Conservation (phyloP, 495 filamentous ascomycete species). For the Bryoglossum gracile region DNA sequence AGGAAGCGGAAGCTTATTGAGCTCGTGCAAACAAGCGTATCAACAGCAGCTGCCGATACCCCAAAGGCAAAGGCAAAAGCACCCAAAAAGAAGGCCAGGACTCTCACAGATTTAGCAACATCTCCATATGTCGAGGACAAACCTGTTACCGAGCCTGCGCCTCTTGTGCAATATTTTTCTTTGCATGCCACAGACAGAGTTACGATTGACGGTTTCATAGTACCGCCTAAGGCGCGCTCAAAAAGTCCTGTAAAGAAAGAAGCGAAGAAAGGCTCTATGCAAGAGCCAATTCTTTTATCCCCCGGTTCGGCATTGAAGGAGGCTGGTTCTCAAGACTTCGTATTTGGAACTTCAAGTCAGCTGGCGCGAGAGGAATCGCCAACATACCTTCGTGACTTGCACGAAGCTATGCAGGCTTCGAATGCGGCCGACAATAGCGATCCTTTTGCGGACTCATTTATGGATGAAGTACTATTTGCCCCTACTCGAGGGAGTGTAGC, state of each 20-base stretch:
- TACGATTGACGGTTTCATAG: conserved; percentile 12
- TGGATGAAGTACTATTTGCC: neutral
- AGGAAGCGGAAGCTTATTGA: conserved; percentile 47
- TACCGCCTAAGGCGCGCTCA: conserved; percentile 10
- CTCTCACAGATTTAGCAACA: conserved; percentile 79
- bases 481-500: neutral
- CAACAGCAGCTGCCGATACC: conserved; percentile 15
- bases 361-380: conserved; percentile 71
- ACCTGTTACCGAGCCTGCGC: conserved; percentile 16
- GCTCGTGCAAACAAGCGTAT: conserved; percentile 27
- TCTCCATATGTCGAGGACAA: conserved; percentile 53
- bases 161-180: conserved; percentile 30
- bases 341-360: conserved; percentile 93
- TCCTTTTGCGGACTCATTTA: conserved; percentile 28
- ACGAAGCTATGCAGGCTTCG: conserved; percentile 62
- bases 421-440: conserved; percentile 31
- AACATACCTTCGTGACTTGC: conserved; percentile 56
- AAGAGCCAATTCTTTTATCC: conserved; percentile 54
- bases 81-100: conserved; percentile 67
- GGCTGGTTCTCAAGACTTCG: conserved; percentile 66
- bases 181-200: conserved; percentile 12
- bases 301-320: conserved; percentile 63
- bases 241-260: conserved; percentile 21
- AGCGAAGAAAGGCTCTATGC: conserved; percentile 35
- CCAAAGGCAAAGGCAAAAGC: conserved; percentile 46